These are phyloP conservation scores for Cupressus sempervirens DNA, from an alignment of 75 land plant genomes.

Conservation along the genomic window DNA sequence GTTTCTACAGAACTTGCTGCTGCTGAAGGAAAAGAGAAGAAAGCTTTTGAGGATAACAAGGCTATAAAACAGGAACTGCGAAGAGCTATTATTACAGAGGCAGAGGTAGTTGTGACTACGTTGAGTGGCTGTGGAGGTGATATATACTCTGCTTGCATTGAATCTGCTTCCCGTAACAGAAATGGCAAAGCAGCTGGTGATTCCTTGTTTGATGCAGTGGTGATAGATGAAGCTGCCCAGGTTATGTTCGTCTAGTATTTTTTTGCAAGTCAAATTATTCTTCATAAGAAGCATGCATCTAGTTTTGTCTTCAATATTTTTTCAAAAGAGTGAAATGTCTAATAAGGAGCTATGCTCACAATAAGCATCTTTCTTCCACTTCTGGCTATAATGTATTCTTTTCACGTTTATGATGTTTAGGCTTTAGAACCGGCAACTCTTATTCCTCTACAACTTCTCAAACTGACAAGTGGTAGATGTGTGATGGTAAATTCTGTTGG, in stretches of 20 bases:
- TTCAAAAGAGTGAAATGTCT: background rate
- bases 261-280: background rate
- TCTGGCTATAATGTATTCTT: background rate
- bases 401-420: slow-evolving; percentile 28
- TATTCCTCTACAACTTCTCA: slow-evolving; percentile 90
- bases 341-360: background rate
- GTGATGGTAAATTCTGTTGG: slow-evolving; percentile 57
- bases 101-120: slow-evolving; percentile 86
- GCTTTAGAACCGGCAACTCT: slow-evolving; percentile 97
- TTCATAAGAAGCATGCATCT: background rate
- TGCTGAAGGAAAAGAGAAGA: slow-evolving; percentile 59
- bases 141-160: slow-evolving; percentile 85
- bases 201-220: slow-evolving; percentile 78
- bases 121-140: slow-evolving; percentile 96
- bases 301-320: background rate
- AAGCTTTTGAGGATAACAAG: slow-evolving; percentile 49
- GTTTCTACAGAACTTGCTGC: slow-evolving; percentile 56
- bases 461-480: slow-evolving; percentile 69
- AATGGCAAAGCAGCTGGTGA: slow-evolving; percentile 34
- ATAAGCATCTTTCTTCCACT: background rate
- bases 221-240: slow-evolving; percentile 99
- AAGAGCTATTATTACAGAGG: slow-evolving; percentile 67
- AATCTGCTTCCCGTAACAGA: slow-evolving; percentile 38
- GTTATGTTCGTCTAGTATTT: slow-evolving; percentile 16
- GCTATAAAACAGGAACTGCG: slow-evolving; percentile 53